Percentiles rank a stretch among this genome's conserved stretches.
phyloP scores from a whole-genome alignment of 306 rosid genomes.

The Canavalia gladiata region DNA sequence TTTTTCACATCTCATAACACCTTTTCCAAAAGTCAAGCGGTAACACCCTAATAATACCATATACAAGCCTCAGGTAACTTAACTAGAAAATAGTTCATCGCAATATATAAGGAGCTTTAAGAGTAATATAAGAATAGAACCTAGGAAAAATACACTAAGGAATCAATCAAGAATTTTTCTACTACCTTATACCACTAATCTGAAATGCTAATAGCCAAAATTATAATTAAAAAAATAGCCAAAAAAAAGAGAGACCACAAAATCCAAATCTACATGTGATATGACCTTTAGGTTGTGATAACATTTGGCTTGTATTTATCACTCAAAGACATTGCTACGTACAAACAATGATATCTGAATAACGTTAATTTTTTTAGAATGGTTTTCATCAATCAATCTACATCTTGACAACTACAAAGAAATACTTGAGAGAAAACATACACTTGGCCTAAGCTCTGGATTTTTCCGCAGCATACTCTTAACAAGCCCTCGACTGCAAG shows the following conservation, averaged over 20 bases:
- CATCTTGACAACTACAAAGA: constrained; percentile 6
- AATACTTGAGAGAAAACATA: constrained; percentile 58
- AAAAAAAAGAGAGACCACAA: background rate
- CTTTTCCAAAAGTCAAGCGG: background rate
- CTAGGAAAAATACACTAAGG: background rate
- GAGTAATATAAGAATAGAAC: background rate
- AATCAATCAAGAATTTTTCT: background rate
- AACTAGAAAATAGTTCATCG: constrained; percentile 1
- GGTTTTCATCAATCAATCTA: constrained; percentile 21
- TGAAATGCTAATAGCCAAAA: constrained; percentile 22
- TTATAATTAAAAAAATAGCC: background rate
- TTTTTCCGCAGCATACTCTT: constrained; percentile 97
- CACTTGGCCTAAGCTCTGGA: constrained; percentile 97
- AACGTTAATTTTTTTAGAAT: background rate
- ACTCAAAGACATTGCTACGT: background rate
- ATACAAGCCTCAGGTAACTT: background rate
- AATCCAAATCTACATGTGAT: background rate
- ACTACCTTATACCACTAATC: constrained; percentile 19
- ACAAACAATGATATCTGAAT: background rate
- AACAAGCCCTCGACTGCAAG: constrained; percentile 88
- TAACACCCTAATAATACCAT: too few species aligned
- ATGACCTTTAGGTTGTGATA: background rate
- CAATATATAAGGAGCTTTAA: constrained; percentile 8
- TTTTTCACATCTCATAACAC: background rate
- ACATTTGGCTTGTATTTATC: constrained; percentile 16